Base-by-base conservation (phyloP, 805 yeast species). In the Ogataea trehaloabstinens region DNA sequence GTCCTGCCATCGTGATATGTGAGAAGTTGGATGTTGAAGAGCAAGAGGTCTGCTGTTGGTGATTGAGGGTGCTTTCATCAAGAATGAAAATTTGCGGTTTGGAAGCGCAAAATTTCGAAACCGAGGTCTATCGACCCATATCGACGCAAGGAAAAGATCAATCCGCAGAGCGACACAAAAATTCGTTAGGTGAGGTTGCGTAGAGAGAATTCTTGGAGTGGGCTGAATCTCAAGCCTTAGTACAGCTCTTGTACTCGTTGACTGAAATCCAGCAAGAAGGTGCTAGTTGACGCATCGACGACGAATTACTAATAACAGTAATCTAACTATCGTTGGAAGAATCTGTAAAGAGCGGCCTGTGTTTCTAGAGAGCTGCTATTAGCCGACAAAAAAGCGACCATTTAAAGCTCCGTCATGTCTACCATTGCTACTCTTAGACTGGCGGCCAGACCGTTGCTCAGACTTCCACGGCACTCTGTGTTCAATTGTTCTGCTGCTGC, bases 1-100 rank as follows among this genome's bases (percentile, higher is more conserved):
- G 58, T 18, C 61, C 64, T 39, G 40, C 28, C 25, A 61, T 61
- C 73, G 68, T 69, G 31, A 11, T 28, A n/a, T 24, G 27, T 24
- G 11, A 10, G 27, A 10, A 10, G 11, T n/a, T n/a, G n/a, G n/a
- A n/a, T n/a, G n/a, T n/a, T n/a, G n/a, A n/a, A n/a, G n/a, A 10
- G 12, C 12, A 12, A 12, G 25, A 22, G 25, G 11, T 22, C 25
- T 22, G 25, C 25, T 10, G 25, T 22, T 10, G 25, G 25, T 22
- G 25, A n/a, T n/a, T n/a, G n/a, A n/a, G n/a, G n/a, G n/a, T n/a
- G n/a, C n/a, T n/a, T n/a, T 24, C n/a, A 24, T 24, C 27, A 24
- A n/a, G n/a, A n/a, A 10, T 24, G 11, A n/a, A n/a, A n/a, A n/a
- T n/a, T n/a, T n/a, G n/a, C n/a, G n/a, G n/a, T n/a, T n/a, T n/a